phyloP scores from a whole-genome alignment of 2,329 filamentous ascomycete genomes.

The Rhexocercosporidium sp. region DNA sequence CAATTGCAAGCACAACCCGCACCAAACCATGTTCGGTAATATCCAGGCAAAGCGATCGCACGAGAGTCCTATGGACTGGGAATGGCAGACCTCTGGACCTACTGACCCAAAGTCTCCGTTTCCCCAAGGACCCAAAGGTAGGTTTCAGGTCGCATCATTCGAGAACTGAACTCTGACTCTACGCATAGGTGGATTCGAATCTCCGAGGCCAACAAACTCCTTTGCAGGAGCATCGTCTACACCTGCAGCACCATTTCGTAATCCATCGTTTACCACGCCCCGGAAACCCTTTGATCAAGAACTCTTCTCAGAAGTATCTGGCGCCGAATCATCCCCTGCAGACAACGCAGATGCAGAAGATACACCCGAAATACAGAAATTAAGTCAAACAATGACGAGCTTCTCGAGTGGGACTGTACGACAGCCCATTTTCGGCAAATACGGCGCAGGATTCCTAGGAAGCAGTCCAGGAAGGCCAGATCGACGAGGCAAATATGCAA shows the following conservation, averaged over 20 bases:
- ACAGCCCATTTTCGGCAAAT: slow-evolving; percentile 48
- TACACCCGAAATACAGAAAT: slow-evolving; percentile 56
- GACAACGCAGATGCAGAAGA: slow-evolving; percentile 54
- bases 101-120: slow-evolving; percentile 68
- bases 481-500: slow-evolving; percentile 54
- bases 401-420: slow-evolving; percentile 56
- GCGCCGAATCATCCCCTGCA: slow-evolving; percentile 65
- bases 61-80: slow-evolving; percentile 70
- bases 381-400: slow-evolving; percentile 58
- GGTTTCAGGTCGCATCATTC: background rate
- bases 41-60: slow-evolving; percentile 55
- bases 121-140: slow-evolving; percentile 43
- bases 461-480: slow-evolving; percentile 67
- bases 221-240: slow-evolving; percentile 53
- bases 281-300: slow-evolving; percentile 61
- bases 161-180: slow-evolving; percentile 22
- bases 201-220: slow-evolving; percentile 48
- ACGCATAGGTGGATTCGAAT: slow-evolving; percentile 37
- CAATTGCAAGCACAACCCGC: background rate
- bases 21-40: slow-evolving; percentile 42
- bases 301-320: slow-evolving; percentile 59
- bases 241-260: slow-evolving; percentile 59
- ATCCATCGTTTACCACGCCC: slow-evolving; percentile 68
- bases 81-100: slow-evolving; percentile 63
- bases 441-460: slow-evolving; percentile 45